Evolutionary conservation across 2,329 filamentous ascomycete species (phyloP).

Genomic region (Xylariomycetidae sp.): DNA sequence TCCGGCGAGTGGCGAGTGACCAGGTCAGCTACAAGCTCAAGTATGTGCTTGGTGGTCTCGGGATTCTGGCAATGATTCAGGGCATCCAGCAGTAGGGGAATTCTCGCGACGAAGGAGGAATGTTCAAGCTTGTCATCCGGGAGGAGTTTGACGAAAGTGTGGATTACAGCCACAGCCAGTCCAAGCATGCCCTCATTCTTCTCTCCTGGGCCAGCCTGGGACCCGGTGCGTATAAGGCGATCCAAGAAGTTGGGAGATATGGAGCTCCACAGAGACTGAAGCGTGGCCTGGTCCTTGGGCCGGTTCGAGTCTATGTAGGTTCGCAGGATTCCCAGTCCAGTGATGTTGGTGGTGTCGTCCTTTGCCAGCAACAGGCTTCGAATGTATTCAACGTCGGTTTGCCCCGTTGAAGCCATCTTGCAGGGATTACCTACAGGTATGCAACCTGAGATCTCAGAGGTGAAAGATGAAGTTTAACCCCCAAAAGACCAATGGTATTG

Average conservation of each 20-base stretch:
- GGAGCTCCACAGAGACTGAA: slow-evolving; percentile 51
- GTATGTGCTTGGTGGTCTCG: slow-evolving; percentile 45
- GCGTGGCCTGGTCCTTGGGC: slow-evolving; percentile 37
- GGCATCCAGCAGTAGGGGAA: slow-evolving; percentile 46
- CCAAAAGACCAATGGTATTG: too few relatives aligned
- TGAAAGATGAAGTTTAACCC: too few relatives aligned
- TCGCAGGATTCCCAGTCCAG: slow-evolving; percentile 60
- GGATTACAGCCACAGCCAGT: slow-evolving; percentile 55
- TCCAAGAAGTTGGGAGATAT: slow-evolving; percentile 60
- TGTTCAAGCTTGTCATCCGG: slow-evolving; percentile 40
- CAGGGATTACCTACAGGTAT: too few relatives aligned
- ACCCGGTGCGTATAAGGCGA: slow-evolving; percentile 52
- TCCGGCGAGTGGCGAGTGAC: slow-evolving; percentile 44
- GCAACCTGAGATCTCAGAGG: too few relatives aligned
- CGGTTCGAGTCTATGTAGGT: slow-evolving; percentile 55
- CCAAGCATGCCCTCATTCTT: slow-evolving; percentile 56
- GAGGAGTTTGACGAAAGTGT: slow-evolving; percentile 55
- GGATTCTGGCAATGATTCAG: slow-evolving; percentile 49
- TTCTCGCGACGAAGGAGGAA: slow-evolving; percentile 44
- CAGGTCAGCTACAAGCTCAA: slow-evolving; percentile 53
- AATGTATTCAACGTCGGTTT: slow-evolving; percentile 39
- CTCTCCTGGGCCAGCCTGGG: slow-evolving; percentile 30
- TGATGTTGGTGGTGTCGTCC: slow-evolving; percentile 63
- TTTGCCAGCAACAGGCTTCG: slow-evolving; percentile 50
- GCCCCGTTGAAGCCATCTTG: too few relatives aligned